Conservation (phyloP, 2,329 filamentous ascomycete species). For the Shiraia sp. region DNA sequence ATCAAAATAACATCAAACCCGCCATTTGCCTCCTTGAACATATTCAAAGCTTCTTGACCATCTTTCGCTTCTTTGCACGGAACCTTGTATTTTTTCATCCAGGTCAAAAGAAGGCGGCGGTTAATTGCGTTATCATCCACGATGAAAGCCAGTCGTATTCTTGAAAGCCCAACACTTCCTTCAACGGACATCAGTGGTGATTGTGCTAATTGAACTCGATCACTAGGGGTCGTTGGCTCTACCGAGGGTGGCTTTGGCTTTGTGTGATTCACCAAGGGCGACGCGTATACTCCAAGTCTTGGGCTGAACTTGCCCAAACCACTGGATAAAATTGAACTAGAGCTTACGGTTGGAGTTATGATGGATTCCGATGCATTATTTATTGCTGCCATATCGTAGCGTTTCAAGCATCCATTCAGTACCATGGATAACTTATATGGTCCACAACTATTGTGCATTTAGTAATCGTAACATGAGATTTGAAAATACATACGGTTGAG, state of each 20-base stretch:
- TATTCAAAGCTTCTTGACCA: slow-evolving; percentile 26
- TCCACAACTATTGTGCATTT: slow-evolving; percentile 19
- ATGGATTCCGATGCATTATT: too few species aligned
- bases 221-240: background rate
- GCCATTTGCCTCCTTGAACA: slow-evolving; percentile 15
- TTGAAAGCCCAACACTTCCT: slow-evolving; percentile 1
- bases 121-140: slow-evolving; percentile 45
- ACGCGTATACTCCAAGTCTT: background rate
- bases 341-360: too few species aligned
- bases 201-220: background rate
- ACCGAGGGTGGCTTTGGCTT: background rate
- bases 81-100: slow-evolving; percentile 25
- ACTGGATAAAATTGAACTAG: background rate
- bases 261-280: background rate
- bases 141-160: slow-evolving; percentile 25
- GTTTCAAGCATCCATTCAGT: slow-evolving; percentile 23
- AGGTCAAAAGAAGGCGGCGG: slow-evolving; percentile 28
- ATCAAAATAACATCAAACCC: slow-evolving; percentile 30
- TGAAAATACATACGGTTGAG: slow-evolving; percentile 28
- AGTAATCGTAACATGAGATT: background rate
- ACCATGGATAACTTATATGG: slow-evolving; percentile 28
- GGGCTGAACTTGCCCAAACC: background rate
- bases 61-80: slow-evolving; percentile 27
- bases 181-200: slow-evolving; percentile 42
- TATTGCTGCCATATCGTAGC: slow-evolving; percentile 15